Conservation (phyloP, 2,329 filamentous ascomycete species). For the Hypoxylon sp. region DNA sequence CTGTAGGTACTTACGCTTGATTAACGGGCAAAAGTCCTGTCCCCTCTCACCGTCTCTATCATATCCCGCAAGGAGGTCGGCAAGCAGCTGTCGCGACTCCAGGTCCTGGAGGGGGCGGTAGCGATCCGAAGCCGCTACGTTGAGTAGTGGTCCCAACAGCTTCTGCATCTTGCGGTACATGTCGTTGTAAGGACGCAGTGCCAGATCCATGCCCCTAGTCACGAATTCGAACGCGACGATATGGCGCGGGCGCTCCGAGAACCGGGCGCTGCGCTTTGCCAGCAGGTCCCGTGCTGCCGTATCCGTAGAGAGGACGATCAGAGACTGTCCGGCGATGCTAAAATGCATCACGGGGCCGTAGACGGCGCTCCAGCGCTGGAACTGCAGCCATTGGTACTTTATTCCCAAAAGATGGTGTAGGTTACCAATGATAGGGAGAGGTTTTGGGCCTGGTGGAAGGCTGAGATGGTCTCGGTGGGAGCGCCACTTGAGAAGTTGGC, state of each 20-base stretch:
- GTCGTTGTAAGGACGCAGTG: constrained; percentile 53
- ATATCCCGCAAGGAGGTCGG: constrained; percentile 52
- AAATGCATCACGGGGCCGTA: constrained; percentile 41
- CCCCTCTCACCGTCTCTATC: constrained; percentile 43
- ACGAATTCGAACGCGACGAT: constrained; percentile 51
- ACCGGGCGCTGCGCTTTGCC: constrained; percentile 31
- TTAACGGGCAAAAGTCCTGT: constrained; percentile 48
- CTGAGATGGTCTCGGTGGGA: neutral
- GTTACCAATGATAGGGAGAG: constrained; percentile 41
- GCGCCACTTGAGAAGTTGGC: neutral
- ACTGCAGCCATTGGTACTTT: constrained; percentile 34
- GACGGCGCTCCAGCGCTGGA: constrained; percentile 30
- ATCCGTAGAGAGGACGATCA: constrained; percentile 34
- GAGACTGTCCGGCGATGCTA: constrained; percentile 36
- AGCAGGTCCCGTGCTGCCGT: constrained; percentile 38
- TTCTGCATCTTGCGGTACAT: constrained; percentile 55
- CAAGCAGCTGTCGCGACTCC: constrained; percentile 59
- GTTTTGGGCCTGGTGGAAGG: constrained; percentile 32
- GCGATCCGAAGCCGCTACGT: constrained; percentile 45
- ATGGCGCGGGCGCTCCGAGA: constrained; percentile 43
- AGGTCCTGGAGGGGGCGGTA: constrained; percentile 59
- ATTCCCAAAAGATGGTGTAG: constrained; percentile 32
- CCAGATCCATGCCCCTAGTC: constrained; percentile 51
- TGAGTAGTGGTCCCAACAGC: constrained; percentile 53
- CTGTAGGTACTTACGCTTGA: constrained; percentile 48